These are phyloP conservation scores for Orbilia ellipsospora DNA, from an alignment of 2,329 filamentous ascomycete species.

Conservation along the genomic window DNA sequence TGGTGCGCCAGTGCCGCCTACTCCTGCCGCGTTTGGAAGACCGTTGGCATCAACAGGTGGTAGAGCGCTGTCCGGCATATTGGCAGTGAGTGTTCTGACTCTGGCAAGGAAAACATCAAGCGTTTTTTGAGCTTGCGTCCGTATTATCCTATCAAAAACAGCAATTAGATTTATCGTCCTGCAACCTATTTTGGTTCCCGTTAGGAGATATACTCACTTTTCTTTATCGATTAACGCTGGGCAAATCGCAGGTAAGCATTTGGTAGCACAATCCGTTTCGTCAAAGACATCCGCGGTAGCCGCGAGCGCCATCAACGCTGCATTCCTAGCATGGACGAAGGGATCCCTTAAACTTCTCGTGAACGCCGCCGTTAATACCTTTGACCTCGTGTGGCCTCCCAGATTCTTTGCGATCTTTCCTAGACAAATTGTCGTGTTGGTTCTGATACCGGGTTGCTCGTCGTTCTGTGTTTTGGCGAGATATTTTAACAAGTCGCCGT, in stretches of 20 bases:
- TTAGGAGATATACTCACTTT: conserved; percentile 67
- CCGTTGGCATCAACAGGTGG: conserved; percentile 67
- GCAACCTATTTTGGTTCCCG: neutral
- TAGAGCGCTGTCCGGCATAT: conserved; percentile 82
- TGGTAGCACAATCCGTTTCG: conserved; percentile 87
- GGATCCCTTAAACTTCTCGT: conserved; percentile 88
- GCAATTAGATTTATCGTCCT: neutral
- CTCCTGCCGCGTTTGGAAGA: conserved; percentile 63
- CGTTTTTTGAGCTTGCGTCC: conserved; percentile 90
- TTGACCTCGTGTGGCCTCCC: conserved; percentile 79
- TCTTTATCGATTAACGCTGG: conserved; percentile 92
- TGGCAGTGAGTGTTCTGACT: conserved; percentile 79
- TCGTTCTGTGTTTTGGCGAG: conserved; percentile 97
- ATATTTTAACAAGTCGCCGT: conserved; percentile 89
- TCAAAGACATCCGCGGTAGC: conserved; percentile 87
- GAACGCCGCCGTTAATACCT: conserved; percentile 93
- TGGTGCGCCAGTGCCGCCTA: conserved; percentile 66
- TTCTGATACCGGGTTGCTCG: conserved; percentile 95
- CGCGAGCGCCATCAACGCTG: conserved; percentile 83
- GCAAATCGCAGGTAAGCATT: conserved; percentile 84
- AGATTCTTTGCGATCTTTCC: conserved; percentile 95
- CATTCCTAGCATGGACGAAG: conserved; percentile 92
- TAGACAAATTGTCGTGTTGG: conserved; percentile 96
- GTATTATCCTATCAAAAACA: conserved; percentile 71
- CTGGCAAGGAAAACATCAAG: conserved; percentile 86